phyloP scores from a whole-genome alignment of 192 early-diverging fungal genomes.

The Diversispora epigaea region DNA sequence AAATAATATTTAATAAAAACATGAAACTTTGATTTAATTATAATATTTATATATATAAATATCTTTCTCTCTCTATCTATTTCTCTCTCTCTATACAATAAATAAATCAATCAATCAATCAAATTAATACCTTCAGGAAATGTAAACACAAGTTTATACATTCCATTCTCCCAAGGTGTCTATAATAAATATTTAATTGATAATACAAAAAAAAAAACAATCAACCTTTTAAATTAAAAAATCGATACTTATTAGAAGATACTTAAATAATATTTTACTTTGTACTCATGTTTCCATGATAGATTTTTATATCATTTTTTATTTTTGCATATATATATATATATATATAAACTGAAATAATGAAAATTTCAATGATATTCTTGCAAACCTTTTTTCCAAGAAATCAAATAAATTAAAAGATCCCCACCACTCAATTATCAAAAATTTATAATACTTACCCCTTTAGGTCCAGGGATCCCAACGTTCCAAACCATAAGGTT shows the following conservation, averaged over 20 bases:
- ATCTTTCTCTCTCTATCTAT: constrained; percentile 37
- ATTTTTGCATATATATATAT: too few relatives aligned
- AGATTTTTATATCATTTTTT: too few relatives aligned
- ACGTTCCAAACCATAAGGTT: constrained; percentile 31
- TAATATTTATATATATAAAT: background rate
- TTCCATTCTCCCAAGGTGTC: constrained; percentile 87
- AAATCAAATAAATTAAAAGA: too few relatives aligned
- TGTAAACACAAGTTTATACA: constrained; percentile 77
- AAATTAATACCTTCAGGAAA: constrained; percentile 72
- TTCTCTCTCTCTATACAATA: too few relatives aligned
- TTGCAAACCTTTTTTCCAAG: too few relatives aligned
- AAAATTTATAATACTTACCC: constrained; percentile 37
- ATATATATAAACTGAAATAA: too few relatives aligned
- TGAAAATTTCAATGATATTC: too few relatives aligned
- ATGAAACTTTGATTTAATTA: constrained; percentile 14
- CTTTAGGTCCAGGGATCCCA: constrained; percentile 55
- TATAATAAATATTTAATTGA: constrained; percentile 32
- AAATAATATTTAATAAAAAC: constrained; percentile 16
- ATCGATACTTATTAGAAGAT: background rate
- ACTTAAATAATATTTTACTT: too few relatives aligned
- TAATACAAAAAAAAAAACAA: background rate
- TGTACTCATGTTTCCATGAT: too few relatives aligned
- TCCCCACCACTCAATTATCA: too few relatives aligned
- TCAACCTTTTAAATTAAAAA: background rate
- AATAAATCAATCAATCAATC: background rate